Base-by-base conservation (phyloP, 208 protist genomes). In the Leishmania tarentolae region DNA sequence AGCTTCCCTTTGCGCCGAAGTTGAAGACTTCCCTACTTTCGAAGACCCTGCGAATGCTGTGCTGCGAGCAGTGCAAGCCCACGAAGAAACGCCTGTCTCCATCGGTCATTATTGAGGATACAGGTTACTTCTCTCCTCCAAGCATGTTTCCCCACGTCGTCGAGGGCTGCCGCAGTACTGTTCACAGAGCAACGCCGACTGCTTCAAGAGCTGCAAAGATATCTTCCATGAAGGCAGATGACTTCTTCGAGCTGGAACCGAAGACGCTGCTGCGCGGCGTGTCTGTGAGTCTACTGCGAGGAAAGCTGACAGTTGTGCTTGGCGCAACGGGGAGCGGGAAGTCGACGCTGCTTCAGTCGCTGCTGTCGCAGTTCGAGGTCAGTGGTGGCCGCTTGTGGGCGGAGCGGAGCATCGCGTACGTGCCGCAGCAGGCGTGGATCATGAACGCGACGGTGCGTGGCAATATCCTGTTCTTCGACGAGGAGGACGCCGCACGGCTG, bases 401-500 rank as follows among this genome's bases (percentile, higher is more conserved):
- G 28, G 31, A 28, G 28, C 52, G 79, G 21, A 86, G 61, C 75
- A 87, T 99, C 42, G 95, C 95, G 3, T 99, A 98, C 80, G 91
- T 91, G 44, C 87, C 97, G 42, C 98, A 99, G 83, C 87, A 96
- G 84, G 56, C 97, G 80, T 99, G 93, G 92, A 98, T 99, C 59
- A 92, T 96, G 85, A 98, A 98, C 85, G 89, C 90, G n/a, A 98
- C 96, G 42, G n/a, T 99, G n/a, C 83, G 88, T 15, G 91, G 98
- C 35, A 99, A 99, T 83, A 96, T 99, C 53, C 70, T 97, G 9
- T 99, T 99, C 83, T 97, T 97, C 63, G 61, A 81, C 40, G 72
- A 80, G 37, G 87, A 89, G 76, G 87, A 98, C 66, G 31, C 86
- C 31, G 65, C 81, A 7, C 35, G 78, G 15, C 89, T 98, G 35